Base-by-base conservation (phyloP, 768 basidiomycete genomes). In the Termitomyces sp. region DNA sequence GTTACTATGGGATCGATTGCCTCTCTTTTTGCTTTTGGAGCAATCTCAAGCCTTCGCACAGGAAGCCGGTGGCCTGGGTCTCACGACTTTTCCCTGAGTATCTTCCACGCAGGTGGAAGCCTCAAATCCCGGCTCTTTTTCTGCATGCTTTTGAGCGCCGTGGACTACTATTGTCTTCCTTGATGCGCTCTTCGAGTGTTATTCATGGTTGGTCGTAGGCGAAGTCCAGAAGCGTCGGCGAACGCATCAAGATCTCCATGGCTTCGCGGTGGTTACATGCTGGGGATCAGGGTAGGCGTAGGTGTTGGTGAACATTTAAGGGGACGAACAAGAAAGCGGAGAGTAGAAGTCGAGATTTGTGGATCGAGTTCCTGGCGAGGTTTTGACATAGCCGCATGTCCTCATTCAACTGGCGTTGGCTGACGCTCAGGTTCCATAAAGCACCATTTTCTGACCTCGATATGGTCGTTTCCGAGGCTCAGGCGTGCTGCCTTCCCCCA, bases 71-170 rank as follows among this genome's bases (percentile, higher is more conserved):
- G 68, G 64, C 68, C 70, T 57, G 73, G 70, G 79, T 76, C 77
- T 7, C 63, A 61, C 59, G 78, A 72, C 78, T 76, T 75, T 70
- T 66, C 67, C 63, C 70, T 66, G 68, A 63, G 64, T 51, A 18
- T 41, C 51, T 56, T 56, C 47, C 49, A 50, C 52, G 36, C 41
- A 56, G 52, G 56, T 57, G 57, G 57, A 52, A 59, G 55, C 46
- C 66, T 71, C 73, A 72, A 76, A 76, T 60, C 75, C 79, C 80
- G 83, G 83, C 66, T 76, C 75, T 46, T 66, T 82, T 83, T 76
- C 56, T 54, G 75, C 63, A 64, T 60, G 66, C 61, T 78, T 78
- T 64, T 72, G 76, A 72, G 73, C 70, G 68, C 82, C 83, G 80
- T 80, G 77, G 78, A 68, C 74, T 71, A 63, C 73, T 66, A 55